phyloP scores from a whole-genome alignment of 2,329 filamentous ascomycete species.

The Epichloe gansuensis region DNA sequence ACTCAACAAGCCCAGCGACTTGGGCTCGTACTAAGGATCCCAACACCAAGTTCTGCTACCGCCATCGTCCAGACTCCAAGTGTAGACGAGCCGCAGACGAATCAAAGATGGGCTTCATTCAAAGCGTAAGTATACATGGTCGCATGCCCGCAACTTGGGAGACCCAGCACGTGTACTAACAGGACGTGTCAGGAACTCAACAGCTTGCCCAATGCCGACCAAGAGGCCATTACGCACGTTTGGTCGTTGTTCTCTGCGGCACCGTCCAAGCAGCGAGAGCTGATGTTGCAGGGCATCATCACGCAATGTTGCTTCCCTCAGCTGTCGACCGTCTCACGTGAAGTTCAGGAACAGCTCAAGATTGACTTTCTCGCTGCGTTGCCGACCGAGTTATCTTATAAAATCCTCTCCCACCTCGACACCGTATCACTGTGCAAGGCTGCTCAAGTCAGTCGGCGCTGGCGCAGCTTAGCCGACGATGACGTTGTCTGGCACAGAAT shows the following conservation, averaged over 20 bases:
- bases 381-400: conserved; percentile 81
- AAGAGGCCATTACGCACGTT: conserved; percentile 91
- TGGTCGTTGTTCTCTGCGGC: conserved; percentile 97
- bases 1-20: conserved; percentile 6
- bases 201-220: conserved; percentile 67
- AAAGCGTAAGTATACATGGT: conserved; percentile 48
- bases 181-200: conserved; percentile 57
- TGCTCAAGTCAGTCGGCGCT: conserved; percentile 80
- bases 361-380: conserved; percentile 91
- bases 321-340: conserved; percentile 79
- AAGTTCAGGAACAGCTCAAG: conserved; percentile 87
- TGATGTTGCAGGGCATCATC: conserved; percentile 94
- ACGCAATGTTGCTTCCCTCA: conserved; percentile 97
- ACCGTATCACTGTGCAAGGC: conserved; percentile 92
- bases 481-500: conserved; percentile 95
- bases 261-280: conserved; percentile 80
- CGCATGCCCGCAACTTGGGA: background rate
- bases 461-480: conserved; percentile 85
- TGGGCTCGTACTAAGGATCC: conserved; percentile 32
- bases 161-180: conserved; percentile 2
- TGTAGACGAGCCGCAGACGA: conserved; percentile 89
- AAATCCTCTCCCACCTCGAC: conserved; percentile 85
- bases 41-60: conserved; percentile 91
- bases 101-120: conserved; percentile 88
- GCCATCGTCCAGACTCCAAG: conserved; percentile 86